phyloP scores from a whole-genome alignment of 2,329 filamentous ascomycete genomes.

The Arthrobotrys sphaeroides region DNA sequence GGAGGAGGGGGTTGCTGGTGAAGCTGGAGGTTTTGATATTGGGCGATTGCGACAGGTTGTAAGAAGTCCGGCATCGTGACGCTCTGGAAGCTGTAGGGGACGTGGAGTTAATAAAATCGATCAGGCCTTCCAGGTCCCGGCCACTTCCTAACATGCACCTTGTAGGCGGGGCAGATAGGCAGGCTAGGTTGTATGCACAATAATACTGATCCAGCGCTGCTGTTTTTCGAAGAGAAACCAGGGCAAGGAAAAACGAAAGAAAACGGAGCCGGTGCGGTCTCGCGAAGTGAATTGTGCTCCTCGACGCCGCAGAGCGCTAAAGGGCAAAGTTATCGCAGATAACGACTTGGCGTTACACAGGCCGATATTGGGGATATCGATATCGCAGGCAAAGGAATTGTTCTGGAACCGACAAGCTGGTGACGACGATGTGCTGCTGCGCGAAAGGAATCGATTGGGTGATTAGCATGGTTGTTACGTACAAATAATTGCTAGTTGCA shows the following conservation, averaged over 20 bases:
- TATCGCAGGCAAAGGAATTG: constrained; percentile 30
- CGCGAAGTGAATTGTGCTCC: constrained; percentile 5
- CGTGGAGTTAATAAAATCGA: constrained; percentile 10
- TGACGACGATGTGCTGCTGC: constrained; percentile 51
- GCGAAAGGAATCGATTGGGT: constrained; percentile 49
- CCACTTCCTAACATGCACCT: constrained; percentile 43
- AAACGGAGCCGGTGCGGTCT: not conserved
- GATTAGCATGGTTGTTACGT: constrained; percentile 54
- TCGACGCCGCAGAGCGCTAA: constrained; percentile 42
- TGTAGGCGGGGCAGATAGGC: constrained; percentile 25
- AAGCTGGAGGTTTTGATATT: constrained; percentile 52
- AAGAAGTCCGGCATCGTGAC: constrained; percentile 48
- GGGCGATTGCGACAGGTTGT: constrained; percentile 51
- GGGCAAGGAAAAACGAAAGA: constrained; percentile 35
- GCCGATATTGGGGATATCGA: constrained; percentile 21
- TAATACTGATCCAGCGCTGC: constrained; percentile 12
- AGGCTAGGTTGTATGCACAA: constrained; percentile 45
- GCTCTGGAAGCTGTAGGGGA: constrained; percentile 29
- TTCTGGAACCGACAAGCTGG: constrained; percentile 52
- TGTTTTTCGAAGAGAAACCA: constrained; percentile 15
- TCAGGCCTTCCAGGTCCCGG: constrained; percentile 31
- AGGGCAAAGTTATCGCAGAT: constrained; percentile 39
- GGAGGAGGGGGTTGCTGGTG: constrained; percentile 51
- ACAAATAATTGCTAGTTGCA: constrained; percentile 51
- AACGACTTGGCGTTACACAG: constrained; percentile 51